Percentiles rank a stretch among this genome's conserved stretches.
Conservation (phyloP, 106 monocot species). For the Hemerocallis citrina region DNA sequence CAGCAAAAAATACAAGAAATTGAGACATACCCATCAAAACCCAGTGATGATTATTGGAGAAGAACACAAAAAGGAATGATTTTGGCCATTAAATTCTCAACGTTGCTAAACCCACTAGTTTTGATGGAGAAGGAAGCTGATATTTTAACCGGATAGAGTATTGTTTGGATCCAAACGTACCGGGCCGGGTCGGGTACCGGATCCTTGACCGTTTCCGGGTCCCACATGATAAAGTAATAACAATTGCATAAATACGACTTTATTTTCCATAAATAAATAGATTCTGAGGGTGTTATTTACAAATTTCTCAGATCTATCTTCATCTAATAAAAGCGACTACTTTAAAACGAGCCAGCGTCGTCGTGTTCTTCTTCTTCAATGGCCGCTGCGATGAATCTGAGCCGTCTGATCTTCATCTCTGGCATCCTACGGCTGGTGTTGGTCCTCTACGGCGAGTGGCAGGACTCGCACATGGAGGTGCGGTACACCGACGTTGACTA, state of each 20-base stretch:
- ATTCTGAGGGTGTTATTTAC: too few relatives aligned
- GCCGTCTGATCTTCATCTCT: conserved; percentile 35
- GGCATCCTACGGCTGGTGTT: conserved; percentile 39
- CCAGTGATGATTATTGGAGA: neutral
- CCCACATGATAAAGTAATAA: too few relatives aligned
- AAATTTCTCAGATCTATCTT: too few relatives aligned
- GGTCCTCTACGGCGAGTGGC: conserved; percentile 76
- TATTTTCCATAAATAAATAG: too few relatives aligned
- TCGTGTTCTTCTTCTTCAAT: too few relatives aligned
- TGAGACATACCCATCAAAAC: neutral
- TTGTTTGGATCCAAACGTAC: neutral
- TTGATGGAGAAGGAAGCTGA: neutral
- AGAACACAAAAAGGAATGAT: neutral
- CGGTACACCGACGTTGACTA: conserved; percentile 89
- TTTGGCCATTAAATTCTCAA: neutral
- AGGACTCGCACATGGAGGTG: conserved; percentile 84
- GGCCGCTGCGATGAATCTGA: too few relatives aligned
- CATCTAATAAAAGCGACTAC: too few relatives aligned
- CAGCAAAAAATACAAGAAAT: neutral
- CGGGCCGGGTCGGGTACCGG: neutral
- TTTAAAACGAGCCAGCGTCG: too few relatives aligned
- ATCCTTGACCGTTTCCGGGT: too few relatives aligned
- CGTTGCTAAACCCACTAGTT: neutral
- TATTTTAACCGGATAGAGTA: neutral
- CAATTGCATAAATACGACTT: too few relatives aligned